These are phyloP conservation scores for Xylaria curta DNA, from an alignment of 495 filamentous ascomycete genomes.

Conservation along the genomic window DNA sequence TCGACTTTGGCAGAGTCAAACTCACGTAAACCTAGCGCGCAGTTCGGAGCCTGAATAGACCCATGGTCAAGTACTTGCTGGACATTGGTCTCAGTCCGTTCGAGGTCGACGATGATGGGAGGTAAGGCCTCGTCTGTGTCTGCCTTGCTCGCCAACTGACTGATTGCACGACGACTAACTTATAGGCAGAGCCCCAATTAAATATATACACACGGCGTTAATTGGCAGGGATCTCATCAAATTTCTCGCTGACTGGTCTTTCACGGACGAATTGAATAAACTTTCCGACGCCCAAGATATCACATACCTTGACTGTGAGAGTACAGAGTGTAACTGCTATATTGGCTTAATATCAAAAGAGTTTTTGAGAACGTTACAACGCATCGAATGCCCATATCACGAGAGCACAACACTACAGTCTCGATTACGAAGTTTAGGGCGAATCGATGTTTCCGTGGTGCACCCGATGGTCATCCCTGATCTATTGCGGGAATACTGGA, in stretches of 20 bases:
- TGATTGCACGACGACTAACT: neutral
- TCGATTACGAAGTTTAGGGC: neutral
- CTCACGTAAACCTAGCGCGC: neutral
- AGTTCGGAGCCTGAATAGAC: neutral
- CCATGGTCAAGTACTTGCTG: conserved; percentile 15
- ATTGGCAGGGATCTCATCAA: neutral
- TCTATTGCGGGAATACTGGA: neutral
- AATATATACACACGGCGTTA: neutral
- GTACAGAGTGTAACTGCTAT: neutral
- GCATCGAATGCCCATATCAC: neutral
- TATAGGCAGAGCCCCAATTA: neutral
- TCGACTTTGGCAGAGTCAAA: neutral
- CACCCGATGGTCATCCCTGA: neutral
- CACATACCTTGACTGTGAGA: neutral
- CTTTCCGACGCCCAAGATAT: neutral
- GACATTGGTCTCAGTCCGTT: neutral
- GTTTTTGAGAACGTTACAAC: neutral
- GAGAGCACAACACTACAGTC: neutral
- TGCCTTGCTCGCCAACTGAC: too few relatives aligned
- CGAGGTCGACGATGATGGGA: neutral
- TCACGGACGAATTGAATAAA: neutral
- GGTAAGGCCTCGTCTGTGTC: neutral
- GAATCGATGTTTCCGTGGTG: fast-evolving
- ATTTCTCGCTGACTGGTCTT: neutral
- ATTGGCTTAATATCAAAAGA: neutral